phyloP scores from a whole-genome alignment of 2,329 filamentous ascomycete genomes.

The Sclerotinia trifoliorum region DNA sequence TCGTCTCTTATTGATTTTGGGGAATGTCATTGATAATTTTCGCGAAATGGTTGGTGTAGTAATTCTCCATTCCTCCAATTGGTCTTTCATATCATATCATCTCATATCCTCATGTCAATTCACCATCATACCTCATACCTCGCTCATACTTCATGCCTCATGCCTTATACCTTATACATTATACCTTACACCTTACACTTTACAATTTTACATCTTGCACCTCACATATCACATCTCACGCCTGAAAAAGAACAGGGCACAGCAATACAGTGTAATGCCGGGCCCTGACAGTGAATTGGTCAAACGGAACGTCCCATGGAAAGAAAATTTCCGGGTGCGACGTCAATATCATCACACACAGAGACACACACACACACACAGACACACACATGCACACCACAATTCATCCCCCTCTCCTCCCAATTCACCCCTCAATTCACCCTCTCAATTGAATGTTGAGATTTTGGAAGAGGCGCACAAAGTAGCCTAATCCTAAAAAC shows the following conservation, averaged over 20 bases:
- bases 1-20: background rate
- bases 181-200: too few relatives aligned
- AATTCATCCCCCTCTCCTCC: background rate
- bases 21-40: constrained; percentile 1
- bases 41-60: constrained; percentile 22
- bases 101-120: background rate
- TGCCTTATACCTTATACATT: too few relatives aligned
- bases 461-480: constrained; percentile 8
- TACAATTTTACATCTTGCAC: background rate
- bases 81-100: constrained; percentile 4
- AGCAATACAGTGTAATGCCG: constrained; percentile 21
- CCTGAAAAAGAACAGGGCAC: background rate
- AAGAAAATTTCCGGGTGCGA: constrained; percentile 21
- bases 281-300: constrained; percentile 21
- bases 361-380: background rate
- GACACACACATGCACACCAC: background rate
- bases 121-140: background rate
- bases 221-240: background rate
- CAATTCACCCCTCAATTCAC: background rate
- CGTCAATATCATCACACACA: constrained; percentile 11
- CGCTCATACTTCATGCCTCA: background rate
- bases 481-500: constrained; percentile 14
- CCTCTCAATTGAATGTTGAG: constrained; percentile 9
- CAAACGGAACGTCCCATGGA: constrained; percentile 22
- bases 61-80: constrained; percentile 20